Evolutionary conservation across 1,284 basidiomycete species (phyloP).

Genomic region (Cutaneotrichosporon mucoides): DNA sequence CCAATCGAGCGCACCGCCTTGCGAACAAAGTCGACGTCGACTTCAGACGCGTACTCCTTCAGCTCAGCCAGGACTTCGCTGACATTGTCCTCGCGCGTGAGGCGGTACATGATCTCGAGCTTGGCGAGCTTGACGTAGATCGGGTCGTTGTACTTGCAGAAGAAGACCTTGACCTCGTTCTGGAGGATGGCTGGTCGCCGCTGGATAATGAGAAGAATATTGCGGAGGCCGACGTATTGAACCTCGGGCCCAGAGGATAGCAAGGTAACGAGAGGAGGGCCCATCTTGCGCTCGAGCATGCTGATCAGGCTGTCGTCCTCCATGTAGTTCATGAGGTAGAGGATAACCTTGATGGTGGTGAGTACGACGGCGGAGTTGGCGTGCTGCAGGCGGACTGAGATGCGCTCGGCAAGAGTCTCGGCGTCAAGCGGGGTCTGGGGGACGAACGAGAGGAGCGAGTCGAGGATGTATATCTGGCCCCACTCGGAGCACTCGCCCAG

Average conservation of each 20-base stretch:
- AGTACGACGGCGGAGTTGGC: conserved; percentile 92
- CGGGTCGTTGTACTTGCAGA: conserved; percentile 99
- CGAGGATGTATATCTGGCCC: conserved; percentile 98
- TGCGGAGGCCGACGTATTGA: conserved; percentile 95
- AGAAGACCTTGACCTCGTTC: conserved; percentile 97
- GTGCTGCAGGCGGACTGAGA: conserved; percentile 89
- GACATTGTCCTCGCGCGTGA: conserved; percentile 87
- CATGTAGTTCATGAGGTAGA: conserved; percentile 99
- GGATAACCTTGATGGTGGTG: conserved; percentile 87
- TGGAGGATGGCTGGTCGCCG: conserved; percentile 82
- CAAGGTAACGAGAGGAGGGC: conserved; percentile 68
- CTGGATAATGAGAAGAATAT: conserved; percentile 94
- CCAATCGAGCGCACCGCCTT: conserved; percentile 93
- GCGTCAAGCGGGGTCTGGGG: conserved; percentile 84
- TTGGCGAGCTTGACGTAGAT: conserved; percentile 98
- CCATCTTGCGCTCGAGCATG: conserved; percentile 92
- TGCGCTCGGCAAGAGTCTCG: conserved; percentile 87
- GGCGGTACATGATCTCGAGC: conserved; percentile 94
- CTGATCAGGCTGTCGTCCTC: conserved; percentile 80
- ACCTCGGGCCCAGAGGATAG: conserved; percentile 62
- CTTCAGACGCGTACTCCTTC: conserved; percentile 97
- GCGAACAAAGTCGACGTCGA: conserved; percentile 97
- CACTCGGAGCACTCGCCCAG: conserved; percentile 98
- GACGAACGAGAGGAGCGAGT: conserved; percentile 86
- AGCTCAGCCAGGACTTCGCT: conserved; percentile 91